Percentiles rank a stretch among this genome's conserved stretches.
phyloP scores from a whole-genome alignment of 2,329 filamentous ascomycete genomes.

The Cordyceps militaris region DNA sequence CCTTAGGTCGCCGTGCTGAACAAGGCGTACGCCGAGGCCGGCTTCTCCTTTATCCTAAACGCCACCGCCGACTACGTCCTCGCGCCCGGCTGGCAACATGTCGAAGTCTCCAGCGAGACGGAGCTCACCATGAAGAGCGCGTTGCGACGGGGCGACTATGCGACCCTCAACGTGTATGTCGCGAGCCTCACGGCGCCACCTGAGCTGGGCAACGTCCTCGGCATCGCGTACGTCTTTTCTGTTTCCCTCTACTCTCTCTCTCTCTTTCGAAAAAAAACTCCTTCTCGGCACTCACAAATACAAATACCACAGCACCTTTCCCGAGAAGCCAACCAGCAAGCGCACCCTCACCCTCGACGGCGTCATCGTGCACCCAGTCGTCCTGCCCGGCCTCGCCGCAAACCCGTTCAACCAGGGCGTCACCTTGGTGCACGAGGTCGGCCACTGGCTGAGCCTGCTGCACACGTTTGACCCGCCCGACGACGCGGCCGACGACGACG shows the following conservation, averaged over 20 bases:
- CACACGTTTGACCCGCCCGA: background rate
- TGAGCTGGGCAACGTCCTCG: background rate
- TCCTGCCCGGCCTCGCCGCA: background rate
- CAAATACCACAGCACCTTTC: background rate
- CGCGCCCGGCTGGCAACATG: background rate
- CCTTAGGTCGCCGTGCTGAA: too few relatives aligned
- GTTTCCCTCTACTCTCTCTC: background rate
- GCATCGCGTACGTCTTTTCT: too few relatives aligned
- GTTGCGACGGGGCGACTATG: background rate
- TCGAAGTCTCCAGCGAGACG: background rate
- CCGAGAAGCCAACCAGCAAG: background rate
- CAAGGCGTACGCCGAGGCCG: background rate
- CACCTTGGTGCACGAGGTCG: background rate
- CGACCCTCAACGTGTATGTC: background rate
- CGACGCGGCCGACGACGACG: background rate
- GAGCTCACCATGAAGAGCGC: background rate
- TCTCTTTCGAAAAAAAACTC: background rate
- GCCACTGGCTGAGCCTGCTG: background rate
- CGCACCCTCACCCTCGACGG: background rate
- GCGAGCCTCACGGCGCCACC: background rate
- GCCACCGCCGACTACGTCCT: background rate
- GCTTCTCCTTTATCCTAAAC: background rate
- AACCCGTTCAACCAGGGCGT: background rate
- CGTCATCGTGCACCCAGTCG: background rate
- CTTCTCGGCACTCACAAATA: too few relatives aligned